These are phyloP conservation scores for Neurospora sp. DNA, from an alignment of 495 filamentous ascomycete genomes.

Conservation along the genomic window DNA sequence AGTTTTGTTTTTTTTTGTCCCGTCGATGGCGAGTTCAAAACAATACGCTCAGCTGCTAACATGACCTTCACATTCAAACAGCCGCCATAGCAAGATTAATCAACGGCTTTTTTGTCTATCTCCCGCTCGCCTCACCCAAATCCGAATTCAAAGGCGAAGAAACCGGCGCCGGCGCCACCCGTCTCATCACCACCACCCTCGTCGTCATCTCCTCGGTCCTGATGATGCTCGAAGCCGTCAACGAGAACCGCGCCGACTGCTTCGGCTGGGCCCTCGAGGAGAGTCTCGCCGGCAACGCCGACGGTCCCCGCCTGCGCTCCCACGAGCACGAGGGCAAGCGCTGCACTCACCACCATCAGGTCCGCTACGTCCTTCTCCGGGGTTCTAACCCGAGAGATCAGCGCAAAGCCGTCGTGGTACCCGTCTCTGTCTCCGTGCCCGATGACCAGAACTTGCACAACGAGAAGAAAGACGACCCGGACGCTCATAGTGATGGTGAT, in stretches of 20 bases:
- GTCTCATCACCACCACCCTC: conserved; percentile 58
- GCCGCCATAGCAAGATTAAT: conserved; percentile 53
- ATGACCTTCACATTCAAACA: not conserved
- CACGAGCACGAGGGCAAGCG: conserved; percentile 21
- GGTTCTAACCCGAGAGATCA: not conserved
- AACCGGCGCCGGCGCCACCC: conserved; percentile 40
- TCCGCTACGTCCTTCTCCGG: conserved; percentile 2
- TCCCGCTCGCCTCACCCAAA: conserved; percentile 44
- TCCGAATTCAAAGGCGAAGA: conserved; percentile 47
- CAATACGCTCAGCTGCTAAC: not conserved
- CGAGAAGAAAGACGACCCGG: not conserved
- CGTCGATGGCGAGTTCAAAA: not conserved
- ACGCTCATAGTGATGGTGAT: not conserved
- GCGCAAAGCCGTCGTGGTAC: not conserved
- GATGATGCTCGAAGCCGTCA: conserved; percentile 58
- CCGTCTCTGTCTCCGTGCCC: not conserved
- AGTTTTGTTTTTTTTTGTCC: not conserved
- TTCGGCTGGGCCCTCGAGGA: conserved; percentile 62
- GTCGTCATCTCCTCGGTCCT: conserved; percentile 58
- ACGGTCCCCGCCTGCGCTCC: conserved; percentile 20
- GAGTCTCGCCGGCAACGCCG: conserved; percentile 23
- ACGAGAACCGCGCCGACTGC: conserved; percentile 53
- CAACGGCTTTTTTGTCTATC: conserved; percentile 58
- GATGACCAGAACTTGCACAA: not conserved
- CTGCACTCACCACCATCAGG: conserved; percentile 43